These are phyloP conservation scores for Colletotrichum zoysiae DNA, from an alignment of 2,329 filamentous ascomycete genomes.

Conservation along the genomic window DNA sequence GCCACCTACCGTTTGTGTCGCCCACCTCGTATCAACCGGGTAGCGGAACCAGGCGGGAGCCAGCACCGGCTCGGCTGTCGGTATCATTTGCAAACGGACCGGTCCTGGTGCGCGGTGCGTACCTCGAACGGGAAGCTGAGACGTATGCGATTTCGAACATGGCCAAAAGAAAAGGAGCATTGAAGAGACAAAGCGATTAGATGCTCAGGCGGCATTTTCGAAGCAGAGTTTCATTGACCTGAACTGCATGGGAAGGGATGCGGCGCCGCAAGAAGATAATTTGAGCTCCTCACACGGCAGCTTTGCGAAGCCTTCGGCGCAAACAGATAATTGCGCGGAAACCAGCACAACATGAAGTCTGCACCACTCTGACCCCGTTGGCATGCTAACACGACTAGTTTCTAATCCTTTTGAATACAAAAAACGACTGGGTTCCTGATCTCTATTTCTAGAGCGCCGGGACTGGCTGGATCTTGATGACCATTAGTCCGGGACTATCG, in stretches of 20 bases:
- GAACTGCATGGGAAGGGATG: background rate
- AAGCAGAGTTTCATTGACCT: no score
- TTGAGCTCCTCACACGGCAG: background rate
- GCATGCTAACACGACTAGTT: background rate
- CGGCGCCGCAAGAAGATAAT: background rate
- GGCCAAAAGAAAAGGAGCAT: background rate
- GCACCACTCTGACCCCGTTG: no score
- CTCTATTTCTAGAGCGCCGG: no score
- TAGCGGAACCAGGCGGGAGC: background rate
- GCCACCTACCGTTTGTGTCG: background rate
- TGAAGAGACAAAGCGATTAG: no score
- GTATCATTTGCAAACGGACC: background rate
- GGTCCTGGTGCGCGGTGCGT: background rate
- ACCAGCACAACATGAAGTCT: background rate
- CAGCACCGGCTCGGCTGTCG: background rate
- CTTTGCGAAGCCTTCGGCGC: background rate
- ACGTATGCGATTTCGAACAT: background rate
- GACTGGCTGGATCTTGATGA: background rate
- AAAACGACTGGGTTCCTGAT: no score
- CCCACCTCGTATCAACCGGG: background rate
- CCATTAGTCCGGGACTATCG: no score
- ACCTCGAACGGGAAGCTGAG: background rate
- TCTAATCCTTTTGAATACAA: background rate
- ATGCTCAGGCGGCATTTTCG: background rate
- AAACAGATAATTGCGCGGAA: background rate